phyloP scores from a whole-genome alignment of 2,329 filamentous ascomycete genomes.

The Sarocladiaceae sp. region DNA sequence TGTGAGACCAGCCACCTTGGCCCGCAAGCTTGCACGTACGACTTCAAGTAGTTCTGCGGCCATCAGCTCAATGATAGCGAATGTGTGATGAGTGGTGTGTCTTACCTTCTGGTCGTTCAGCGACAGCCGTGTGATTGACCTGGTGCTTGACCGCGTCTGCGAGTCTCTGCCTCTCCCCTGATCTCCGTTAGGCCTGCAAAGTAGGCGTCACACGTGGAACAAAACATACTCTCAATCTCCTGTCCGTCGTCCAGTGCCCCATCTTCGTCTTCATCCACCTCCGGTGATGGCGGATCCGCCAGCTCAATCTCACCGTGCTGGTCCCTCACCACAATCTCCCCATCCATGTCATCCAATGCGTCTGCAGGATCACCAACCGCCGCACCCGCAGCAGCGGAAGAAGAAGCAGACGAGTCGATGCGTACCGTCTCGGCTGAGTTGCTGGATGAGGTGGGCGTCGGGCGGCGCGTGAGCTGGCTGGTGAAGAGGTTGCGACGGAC shows the following conservation, averaged over 20 bases:
- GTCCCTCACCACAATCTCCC: constrained; percentile 57
- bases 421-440: constrained; percentile 40
- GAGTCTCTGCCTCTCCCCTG: constrained; percentile 54
- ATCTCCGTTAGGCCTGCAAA: neutral
- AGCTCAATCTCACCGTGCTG: constrained; percentile 57
- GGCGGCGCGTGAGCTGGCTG: constrained; percentile 29
- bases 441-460: constrained; percentile 4
- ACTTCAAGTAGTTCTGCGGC: constrained; percentile 59
- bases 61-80: neutral
- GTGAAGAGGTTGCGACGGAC: constrained; percentile 49
- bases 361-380: neutral
- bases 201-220: neutral
- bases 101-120: constrained; percentile 60
- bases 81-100: constrained; percentile 10
- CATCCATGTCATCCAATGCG: neutral
- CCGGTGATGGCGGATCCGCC: constrained; percentile 47
- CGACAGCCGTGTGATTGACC: constrained; percentile 45
- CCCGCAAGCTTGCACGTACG: constrained; percentile 62
- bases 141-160: constrained; percentile 57
- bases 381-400: neutral
- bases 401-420: constrained; percentile 37
- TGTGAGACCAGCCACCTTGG: constrained; percentile 65
- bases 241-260: constrained; percentile 50
- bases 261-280: constrained; percentile 48
- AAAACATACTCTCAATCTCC: constrained; percentile 46